Evolutionary conservation across 306 rosid genomes (phyloP), one percentile per base, ranked within the genome.

Genomic region (Fragaria vesca): DNA sequence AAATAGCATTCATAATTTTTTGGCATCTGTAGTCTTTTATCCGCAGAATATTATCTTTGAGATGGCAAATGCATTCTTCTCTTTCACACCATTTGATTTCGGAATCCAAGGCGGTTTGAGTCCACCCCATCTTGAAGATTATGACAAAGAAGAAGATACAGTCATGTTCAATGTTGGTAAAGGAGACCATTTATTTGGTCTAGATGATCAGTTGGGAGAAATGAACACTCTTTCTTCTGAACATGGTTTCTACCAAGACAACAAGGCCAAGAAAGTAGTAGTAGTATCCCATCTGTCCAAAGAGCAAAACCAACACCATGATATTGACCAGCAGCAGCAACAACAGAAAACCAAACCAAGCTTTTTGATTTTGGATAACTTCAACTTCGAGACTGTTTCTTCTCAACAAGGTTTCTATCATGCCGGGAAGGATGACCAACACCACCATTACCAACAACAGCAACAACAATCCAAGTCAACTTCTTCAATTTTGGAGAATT

Each of bases 51-150:
- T 58, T 15, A 4, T 61, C 28, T 36, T 0, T 51, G 12, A 69
- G 50, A 88, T 89, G 93, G 80, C 65, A 36, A 63, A 78, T 38
- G 80, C 42, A 40, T 83, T 54, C 24, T 83, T 84, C 83, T 71
- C 83, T 45, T 54, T 77, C 78, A 16, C 86, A 17, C 79, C 86
- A 20, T 85, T 83, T 58, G 81, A 79, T 79, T 88, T 80, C 46
- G 89, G 79, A 54, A 46, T 80, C 79, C 78, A 66, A 8, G 74
- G 47, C 58, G 81, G 50, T 73, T 75, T 46, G 80, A 72, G 52
- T 45, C 73, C 85, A 54, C 73, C 85, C 55, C 69, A 74, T 58
- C 21, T 73, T 55, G 71, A 81, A 79, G 84, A 72, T 63, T 36
- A 60, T 54, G 75, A 72, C 69, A 81, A 63, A 61, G 66, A 63